A percentile compares a stretch with the other conserved stretches of the same genome.
Conservation (phyloP, 2,329 filamentous ascomycete species). For the Calonectria montana region DNA sequence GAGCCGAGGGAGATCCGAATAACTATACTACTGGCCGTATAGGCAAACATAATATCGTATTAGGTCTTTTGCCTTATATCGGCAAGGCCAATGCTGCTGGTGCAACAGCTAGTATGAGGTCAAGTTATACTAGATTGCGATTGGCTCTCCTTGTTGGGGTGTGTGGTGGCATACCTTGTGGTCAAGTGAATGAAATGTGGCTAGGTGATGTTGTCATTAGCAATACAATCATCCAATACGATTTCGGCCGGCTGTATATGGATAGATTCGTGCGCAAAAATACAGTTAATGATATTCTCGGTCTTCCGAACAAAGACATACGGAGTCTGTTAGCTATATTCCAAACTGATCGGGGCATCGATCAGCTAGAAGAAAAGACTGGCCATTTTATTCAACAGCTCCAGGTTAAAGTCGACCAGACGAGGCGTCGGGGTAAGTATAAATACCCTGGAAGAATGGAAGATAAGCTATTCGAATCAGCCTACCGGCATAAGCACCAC, state of each 20-base stretch:
- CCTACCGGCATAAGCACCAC: neutral
- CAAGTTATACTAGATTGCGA: constrained; percentile 47
- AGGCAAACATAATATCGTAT: constrained; percentile 41
- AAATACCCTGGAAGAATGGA: neutral
- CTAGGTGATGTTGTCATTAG: constrained; percentile 49
- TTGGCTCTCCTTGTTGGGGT: constrained; percentile 53
- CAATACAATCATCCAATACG: constrained; percentile 43
- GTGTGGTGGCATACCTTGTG: constrained; percentile 50
- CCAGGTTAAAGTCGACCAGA: neutral
- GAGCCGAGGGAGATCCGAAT: constrained; percentile 23
- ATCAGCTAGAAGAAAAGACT: neutral
- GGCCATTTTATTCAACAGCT: neutral
- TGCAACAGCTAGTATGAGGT: constrained; percentile 40
- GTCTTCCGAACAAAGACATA: constrained; percentile 39
- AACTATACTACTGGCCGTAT: constrained; percentile 40
- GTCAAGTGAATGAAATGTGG: constrained; percentile 32
- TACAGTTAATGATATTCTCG: constrained; percentile 37
- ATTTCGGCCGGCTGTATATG: constrained; percentile 41
- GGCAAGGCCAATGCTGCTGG: constrained; percentile 44
- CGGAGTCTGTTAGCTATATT: constrained; percentile 40
- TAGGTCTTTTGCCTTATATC: constrained; percentile 39
- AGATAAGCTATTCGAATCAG: neutral
- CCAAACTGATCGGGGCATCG: constrained; percentile 23
- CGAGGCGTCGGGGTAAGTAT: constrained; percentile 13
- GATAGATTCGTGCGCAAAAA: constrained; percentile 41